Conservation (phyloP, 2,329 filamentous ascomycete genomes). For the Aspergillus tubingensis region DNA sequence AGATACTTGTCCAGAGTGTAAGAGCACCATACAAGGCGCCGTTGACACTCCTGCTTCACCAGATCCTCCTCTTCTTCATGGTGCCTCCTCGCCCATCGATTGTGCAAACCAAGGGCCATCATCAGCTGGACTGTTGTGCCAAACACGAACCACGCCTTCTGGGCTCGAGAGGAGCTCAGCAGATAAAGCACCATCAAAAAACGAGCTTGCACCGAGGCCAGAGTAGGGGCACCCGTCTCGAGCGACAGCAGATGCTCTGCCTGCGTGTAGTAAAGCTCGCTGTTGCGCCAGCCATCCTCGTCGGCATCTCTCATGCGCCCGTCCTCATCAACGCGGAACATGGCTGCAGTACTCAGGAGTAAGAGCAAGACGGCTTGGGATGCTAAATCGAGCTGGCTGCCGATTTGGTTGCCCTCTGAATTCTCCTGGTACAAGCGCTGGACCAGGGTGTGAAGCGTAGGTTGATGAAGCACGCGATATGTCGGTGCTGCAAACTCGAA, state of each 20-base stretch:
- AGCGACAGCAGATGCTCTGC: constrained; percentile 21
- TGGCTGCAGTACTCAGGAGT: constrained; percentile 22
- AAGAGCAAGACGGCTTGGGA: constrained; percentile 22
- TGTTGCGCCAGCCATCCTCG: constrained; percentile 19
- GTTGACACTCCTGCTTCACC: constrained; percentile 34
- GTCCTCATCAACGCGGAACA: constrained; percentile 18
- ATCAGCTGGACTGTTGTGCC: constrained; percentile 41
- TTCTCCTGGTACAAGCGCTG: constrained; percentile 14
- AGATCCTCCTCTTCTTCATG: constrained; percentile 12
- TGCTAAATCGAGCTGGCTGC: constrained; percentile 1
- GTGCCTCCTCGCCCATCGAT: constrained; percentile 15
- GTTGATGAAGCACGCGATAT: constrained; percentile 26
- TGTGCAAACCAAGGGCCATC: constrained; percentile 41
- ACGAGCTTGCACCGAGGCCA: constrained; percentile 26
- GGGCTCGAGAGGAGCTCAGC: constrained; percentile 39
- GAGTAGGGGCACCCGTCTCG: constrained; percentile 21
- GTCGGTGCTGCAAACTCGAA: constrained; percentile 30
- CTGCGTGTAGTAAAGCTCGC: constrained; percentile 24
- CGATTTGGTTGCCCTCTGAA: neutral
- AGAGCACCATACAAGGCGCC: constrained; percentile 41
- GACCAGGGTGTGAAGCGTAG: constrained; percentile 20
- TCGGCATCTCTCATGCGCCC: constrained; percentile 19
- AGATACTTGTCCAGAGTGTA: constrained; percentile 52
- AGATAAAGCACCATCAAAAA: constrained; percentile 35
- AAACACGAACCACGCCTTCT: constrained; percentile 42